A percentile compares a stretch with the other conserved stretches of the same genome.
These are phyloP conservation scores for Acacia pycnantha DNA, from an alignment of 331 rosid genomes.

Conservation along the genomic window DNA sequence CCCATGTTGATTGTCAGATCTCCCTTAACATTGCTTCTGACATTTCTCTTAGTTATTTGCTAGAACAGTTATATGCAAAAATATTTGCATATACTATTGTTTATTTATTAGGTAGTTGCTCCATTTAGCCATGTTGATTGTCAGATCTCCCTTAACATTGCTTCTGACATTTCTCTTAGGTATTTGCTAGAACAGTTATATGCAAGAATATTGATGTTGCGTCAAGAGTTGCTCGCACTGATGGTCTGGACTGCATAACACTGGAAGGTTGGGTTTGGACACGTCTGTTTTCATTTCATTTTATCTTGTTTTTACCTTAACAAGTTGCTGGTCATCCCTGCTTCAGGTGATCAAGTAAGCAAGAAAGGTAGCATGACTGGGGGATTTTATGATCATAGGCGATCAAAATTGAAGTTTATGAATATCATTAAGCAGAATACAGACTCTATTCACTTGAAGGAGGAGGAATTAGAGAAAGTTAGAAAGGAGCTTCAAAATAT, in stretches of 20 bases:
- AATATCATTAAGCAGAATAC: conserved; percentile 57
- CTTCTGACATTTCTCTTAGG: conserved; percentile 46
- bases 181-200: conserved; percentile 90
- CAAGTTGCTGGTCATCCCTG: conserved; percentile 18
- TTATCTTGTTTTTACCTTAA: conserved; percentile 26
- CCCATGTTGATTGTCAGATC: conserved; percentile 5
- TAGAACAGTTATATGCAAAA: conserved; percentile 91
- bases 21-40: conserved; percentile 27
- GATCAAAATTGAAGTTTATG: conserved; percentile 88
- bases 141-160: conserved; percentile 26
- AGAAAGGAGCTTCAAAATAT: conserved; percentile 80
- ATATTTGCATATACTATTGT: conserved; percentile 33
- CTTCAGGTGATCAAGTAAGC: conserved; percentile 96
- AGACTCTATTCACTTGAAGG: conserved; percentile 50
- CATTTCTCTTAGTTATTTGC: conserved; percentile 68
- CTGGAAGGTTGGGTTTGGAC: conserved; percentile 67
- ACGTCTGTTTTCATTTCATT: conserved; percentile 15
- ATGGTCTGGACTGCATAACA: conserved; percentile 94
- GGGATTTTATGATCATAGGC: conserved; percentile 94
- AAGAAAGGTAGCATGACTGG: conserved; percentile 99
- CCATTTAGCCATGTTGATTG: neutral
- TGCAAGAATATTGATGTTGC: conserved; percentile 96
- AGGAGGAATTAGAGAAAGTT: conserved; percentile 65
- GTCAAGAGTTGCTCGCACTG: conserved; percentile 81
- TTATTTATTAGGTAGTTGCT: neutral